Evolutionary conservation across 805 yeast species (phyloP), one percentile per base, ranked within the genome.

Genomic region (Jamesozyma gamospora): DNA sequence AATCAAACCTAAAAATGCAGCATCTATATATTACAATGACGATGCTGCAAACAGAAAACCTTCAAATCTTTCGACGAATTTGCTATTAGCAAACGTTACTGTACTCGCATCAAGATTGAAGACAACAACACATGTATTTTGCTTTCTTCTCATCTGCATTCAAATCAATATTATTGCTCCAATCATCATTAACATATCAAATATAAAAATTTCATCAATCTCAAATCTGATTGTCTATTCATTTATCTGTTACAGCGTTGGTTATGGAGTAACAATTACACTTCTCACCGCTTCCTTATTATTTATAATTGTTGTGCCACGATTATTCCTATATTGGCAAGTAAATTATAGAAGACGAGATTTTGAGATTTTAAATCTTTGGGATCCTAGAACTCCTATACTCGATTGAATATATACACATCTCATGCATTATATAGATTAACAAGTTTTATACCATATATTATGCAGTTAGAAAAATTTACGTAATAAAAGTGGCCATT

Each of bases 51-150:
- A 33, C n/a, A 37, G 28, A 8, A 32, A 32, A 27, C 41, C 41
- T 4, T 37, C 73, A 31, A 82, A 75, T 34, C 60, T 87, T 9
- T 78, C 94, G 1, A 86, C 94, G 17, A 92, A 90, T 52, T 63
- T 88, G 3, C 75, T 95, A 6, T 64, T 92, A 15, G 78, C 94
- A 1, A 87, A 88, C 45, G 88, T 94, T 1, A 82, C 87, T 15
- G 90, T 92, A 4, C 63, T 92, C 21, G 94, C 97, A 1, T 86
- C 96, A n/a, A 72, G 98, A 47, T 67, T 92, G 18, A 61, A 71
- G 9, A 71, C 90, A 2, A 77, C 90, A 4, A 63, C 79, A 26
- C 72, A 79, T 17, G 98, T 87, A 6, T 88, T 88, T 56, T 78
- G 86, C 48, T 92, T 90, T 55, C 73, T 88, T 32, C 67, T 87